Percentiles rank a stretch among this genome's conserved stretches.
Evolutionary conservation across 371 early-diverging fungal genomes (phyloP).

Genomic region (Capillidium heterosporum): DNA sequence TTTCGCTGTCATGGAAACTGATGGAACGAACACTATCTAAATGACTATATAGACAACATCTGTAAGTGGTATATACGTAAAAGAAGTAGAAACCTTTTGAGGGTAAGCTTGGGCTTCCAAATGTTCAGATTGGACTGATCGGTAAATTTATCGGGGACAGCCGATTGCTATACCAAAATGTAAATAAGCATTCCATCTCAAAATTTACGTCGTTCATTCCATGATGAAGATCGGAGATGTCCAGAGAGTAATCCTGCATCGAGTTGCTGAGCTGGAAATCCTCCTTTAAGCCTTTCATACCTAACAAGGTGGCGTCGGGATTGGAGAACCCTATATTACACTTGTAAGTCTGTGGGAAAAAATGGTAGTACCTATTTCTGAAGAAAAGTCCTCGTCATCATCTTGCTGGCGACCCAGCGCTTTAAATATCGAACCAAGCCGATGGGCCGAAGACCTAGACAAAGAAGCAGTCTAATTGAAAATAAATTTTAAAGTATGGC

Average conservation of each 20-base stretch:
- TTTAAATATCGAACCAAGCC: slow-evolving; percentile 4
- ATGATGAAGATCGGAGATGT: not conserved
- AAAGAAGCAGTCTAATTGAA: not conserved
- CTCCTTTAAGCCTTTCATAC: not conserved
- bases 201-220: not conserved
- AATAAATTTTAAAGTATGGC: not conserved
- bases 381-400: not conserved
- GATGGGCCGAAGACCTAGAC: not conserved
- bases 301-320: not conserved
- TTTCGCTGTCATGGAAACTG: slow-evolving; percentile 40
- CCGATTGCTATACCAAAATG: not conserved
- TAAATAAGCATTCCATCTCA: not conserved
- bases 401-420: slow-evolving; percentile 1
- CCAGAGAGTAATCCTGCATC: too few relatives aligned
- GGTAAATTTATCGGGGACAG: not conserved
- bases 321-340: not conserved
- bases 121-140: slow-evolving; percentile 15
- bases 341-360: too few relatives aligned
- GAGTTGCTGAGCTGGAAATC: not conserved
- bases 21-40: slow-evolving; percentile 58
- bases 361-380: not conserved
- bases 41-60: slow-evolving; percentile 31
- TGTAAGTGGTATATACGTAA: not conserved
- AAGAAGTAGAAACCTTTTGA: slow-evolving; percentile 25
- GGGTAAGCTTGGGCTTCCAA: slow-evolving; percentile 36